A percentile compares a stretch with the other conserved stretches of the same genome.
Evolutionary conservation across 495 filamentous ascomycete genomes (phyloP).

Genomic region (Penicillium tannophilum): DNA sequence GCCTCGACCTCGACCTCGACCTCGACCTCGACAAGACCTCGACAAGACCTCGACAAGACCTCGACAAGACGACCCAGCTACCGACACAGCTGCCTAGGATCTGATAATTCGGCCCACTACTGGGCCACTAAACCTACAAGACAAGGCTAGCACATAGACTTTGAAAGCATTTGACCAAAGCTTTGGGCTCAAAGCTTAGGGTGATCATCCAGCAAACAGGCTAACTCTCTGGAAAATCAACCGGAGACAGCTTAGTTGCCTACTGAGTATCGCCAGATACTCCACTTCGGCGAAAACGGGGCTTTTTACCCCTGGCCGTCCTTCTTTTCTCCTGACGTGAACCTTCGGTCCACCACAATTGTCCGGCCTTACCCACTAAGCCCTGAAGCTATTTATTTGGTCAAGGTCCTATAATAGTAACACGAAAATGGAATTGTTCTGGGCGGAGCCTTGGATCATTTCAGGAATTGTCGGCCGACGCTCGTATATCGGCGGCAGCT

Average conservation of each 20-base stretch:
- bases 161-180: background rate
- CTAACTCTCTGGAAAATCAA: background rate
- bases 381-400: background rate
- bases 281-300: background rate
- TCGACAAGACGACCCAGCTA: background rate
- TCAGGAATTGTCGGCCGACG: background rate
- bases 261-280: too few species aligned
- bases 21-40: background rate
- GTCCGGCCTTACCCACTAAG: background rate
- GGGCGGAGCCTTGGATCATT: background rate
- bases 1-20: background rate
- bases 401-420: background rate
- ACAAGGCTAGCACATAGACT: background rate
- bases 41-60: too few species aligned
- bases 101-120: background rate
- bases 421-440: background rate
- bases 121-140: background rate
- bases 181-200: background rate
- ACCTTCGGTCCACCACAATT: background rate
- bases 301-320: background rate
- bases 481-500: background rate
- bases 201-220: background rate
- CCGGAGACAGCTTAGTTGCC: background rate
- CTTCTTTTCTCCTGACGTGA: background rate
- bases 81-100: background rate